A percentile compares a stretch with the other conserved stretches of the same genome.
These are phyloP conservation scores for Neofusicoccum umdonicola DNA, from an alignment of 2,329 filamentous ascomycete genomes.

Conservation along the genomic window DNA sequence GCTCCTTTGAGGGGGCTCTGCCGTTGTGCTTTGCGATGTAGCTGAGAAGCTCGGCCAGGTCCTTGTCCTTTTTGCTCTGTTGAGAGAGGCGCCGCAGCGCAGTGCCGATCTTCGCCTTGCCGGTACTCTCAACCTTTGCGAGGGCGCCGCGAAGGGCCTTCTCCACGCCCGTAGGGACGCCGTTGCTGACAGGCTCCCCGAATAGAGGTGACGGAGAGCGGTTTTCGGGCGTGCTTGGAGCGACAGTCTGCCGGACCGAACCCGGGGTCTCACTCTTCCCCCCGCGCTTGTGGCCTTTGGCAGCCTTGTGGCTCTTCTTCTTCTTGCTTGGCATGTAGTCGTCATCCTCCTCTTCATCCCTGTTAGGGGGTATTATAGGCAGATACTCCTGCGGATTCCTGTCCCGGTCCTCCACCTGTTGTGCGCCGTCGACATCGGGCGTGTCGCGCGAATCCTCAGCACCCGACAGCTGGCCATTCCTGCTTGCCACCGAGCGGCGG, in stretches of 20 bases:
- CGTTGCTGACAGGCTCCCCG: neutral
- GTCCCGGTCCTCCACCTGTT: conserved; percentile 18
- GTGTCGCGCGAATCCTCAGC: conserved; percentile 45
- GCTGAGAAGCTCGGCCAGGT: conserved; percentile 41
- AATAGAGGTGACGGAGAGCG: neutral
- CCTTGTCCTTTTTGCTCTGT: conserved; percentile 37
- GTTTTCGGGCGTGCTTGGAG: conserved; percentile 12
- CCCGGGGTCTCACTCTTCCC: conserved; percentile 13
- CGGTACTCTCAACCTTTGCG: conserved; percentile 9
- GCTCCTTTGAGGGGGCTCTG: conserved; percentile 38
- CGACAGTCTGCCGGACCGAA: neutral
- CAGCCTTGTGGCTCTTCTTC: conserved; percentile 24
- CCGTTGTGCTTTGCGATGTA: conserved; percentile 36
- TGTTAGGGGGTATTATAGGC: conserved; percentile 29
- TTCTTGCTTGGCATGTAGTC: conserved; percentile 44
- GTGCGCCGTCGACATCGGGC: conserved; percentile 43
- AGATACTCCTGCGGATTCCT: conserved; percentile 32
- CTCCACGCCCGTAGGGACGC: neutral
- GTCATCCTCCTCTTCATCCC: conserved; percentile 47
- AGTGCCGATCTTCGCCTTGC: neutral
- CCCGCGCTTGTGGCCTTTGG: neutral
- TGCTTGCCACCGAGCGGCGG: conserved; percentile 41
- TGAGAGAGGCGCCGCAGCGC: conserved; percentile 34
- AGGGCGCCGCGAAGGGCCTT: conserved; percentile 9
- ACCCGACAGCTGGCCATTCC: conserved; percentile 38